These are phyloP conservation scores for Pythium utonaiense DNA, from an alignment of 352 stramenopile species.

Conservation along the genomic window DNA sequence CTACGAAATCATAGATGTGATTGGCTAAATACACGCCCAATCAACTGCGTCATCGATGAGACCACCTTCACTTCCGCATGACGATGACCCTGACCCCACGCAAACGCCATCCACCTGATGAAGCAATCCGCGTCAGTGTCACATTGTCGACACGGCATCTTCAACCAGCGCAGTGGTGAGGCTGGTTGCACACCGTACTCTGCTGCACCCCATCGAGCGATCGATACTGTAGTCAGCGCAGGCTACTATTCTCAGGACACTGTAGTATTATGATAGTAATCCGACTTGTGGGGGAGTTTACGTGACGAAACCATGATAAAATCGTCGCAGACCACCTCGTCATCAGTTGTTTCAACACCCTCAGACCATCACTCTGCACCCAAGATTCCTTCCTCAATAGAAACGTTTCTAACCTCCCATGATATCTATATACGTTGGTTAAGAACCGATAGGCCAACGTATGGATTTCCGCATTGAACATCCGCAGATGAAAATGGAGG, in stretches of 20 bases:
- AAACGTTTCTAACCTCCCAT: background rate
- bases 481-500: conserved; percentile 14
- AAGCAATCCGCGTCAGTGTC: background rate
- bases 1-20: background rate
- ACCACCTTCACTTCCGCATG: background rate
- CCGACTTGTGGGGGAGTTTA: too few species aligned
- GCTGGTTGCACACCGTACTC: too few species aligned
- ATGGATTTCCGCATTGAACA: background rate
- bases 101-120: background rate
- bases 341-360: too few species aligned
- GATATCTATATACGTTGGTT: conserved; percentile 6
- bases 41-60: background rate
- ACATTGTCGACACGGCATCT: background rate
- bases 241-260: too few species aligned
- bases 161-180: background rate
- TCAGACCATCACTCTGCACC: background rate
- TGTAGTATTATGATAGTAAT: too few species aligned
- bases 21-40: background rate
- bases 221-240: too few species aligned
- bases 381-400: background rate
- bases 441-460: background rate
- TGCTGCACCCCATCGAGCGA: too few species aligned
- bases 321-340: too few species aligned
- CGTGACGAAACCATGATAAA: too few species aligned
- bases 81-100: background rate